Evolutionary conservation across 1,284 basidiomycete species (phyloP), one percentile per base, ranked within the genome.

Genomic region (Malassezia brasiliensis): DNA sequence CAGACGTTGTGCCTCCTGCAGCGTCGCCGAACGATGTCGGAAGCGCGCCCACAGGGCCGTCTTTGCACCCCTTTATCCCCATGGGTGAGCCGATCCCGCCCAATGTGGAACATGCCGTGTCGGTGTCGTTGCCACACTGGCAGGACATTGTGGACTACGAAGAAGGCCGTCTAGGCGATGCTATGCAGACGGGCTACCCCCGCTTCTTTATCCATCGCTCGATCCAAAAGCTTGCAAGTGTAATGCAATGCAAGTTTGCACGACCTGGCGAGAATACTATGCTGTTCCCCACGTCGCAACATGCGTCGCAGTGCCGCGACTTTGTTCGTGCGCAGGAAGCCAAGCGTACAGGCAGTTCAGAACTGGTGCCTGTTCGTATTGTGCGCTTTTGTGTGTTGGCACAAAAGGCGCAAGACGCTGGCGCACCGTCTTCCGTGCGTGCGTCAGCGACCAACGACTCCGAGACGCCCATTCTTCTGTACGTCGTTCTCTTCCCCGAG

Each of bases 41-140:
- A 28, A 28, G 7, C 7, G 25, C 25, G 25, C 25, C 25, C 25
- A 28, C 25, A 28, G 25, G 25, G 25, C 25, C 25, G 3, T 28
- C 5, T 10, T n/a, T 52, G 50, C n/a, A 37, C 31, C 55, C 52
- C 2, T 19, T 17, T 30, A 44, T 47, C 30, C 60, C 46, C 20
- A 72, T 46, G 68, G 75, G 44, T 56, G 52, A 49, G 60, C 37
- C 75, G 8, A 74, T 78, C 11, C 77, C 77, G 10, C 65, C 70
- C 35, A 63, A 66, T 50, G 69, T 74, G 15, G 68, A 69, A 5
- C 94, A 98, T 71, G 94, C 94, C 36, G 90, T 96, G 59, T 93
- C 90, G 0, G 91, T 96, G n/a, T 96, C 90, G 7, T 80, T 98
- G 0, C 94, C 94, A 0, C 88, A 82, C 17, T 98, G 93, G 93